Conservation (phyloP, 345 rosid species). For the Eutrema yunnanense region DNA sequence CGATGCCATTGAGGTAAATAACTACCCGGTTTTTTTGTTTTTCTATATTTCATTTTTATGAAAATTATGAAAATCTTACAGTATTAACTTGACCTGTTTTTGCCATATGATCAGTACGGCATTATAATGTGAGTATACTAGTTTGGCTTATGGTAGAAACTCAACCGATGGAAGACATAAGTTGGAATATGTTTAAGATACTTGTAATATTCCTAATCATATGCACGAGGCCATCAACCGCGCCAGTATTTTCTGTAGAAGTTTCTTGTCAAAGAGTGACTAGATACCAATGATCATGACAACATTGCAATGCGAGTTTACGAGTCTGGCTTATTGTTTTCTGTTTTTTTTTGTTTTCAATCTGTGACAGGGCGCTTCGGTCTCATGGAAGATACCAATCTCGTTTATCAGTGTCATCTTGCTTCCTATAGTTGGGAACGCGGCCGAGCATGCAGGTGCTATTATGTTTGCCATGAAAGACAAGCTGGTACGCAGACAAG, state of each 20-base stretch:
- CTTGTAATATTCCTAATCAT: neutral
- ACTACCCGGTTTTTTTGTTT: neutral
- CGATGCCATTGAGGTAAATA: constrained; percentile 71
- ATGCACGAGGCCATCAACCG: neutral
- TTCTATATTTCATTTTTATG: neutral
- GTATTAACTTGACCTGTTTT: neutral
- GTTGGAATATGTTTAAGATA: neutral
- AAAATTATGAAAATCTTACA: neutral
- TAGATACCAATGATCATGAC: neutral
- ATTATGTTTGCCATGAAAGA: constrained; percentile 97
- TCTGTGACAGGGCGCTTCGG: constrained; percentile 61
- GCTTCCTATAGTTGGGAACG: constrained; percentile 97
- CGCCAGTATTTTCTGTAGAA: neutral
- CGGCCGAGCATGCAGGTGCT: constrained; percentile 96
- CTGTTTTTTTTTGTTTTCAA: neutral
- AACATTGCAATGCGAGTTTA: neutral
- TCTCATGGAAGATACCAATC: constrained; percentile 67
- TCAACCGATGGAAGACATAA: neutral
- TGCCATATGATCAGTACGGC: neutral
- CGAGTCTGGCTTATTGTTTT: neutral
- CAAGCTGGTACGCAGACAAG: constrained; percentile 59
- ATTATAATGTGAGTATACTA: neutral
- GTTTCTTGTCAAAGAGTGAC: neutral
- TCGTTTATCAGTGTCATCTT: constrained; percentile 87
- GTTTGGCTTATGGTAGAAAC: neutral